Base-by-base conservation (phyloP, 345 rosid species). In the Camelina neglecta region DNA sequence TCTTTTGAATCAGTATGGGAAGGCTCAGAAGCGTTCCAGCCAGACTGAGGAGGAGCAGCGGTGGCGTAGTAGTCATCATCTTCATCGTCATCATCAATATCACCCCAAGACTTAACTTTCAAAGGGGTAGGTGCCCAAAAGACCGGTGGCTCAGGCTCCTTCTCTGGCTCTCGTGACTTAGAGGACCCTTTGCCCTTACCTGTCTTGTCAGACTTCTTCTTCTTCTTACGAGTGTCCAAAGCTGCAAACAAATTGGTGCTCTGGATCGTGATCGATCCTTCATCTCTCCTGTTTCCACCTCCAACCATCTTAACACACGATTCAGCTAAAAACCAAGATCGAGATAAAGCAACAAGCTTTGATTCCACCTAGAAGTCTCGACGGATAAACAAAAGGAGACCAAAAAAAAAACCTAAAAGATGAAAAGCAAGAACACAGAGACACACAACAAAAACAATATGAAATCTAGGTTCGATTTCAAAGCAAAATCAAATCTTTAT, bases 241-340 rank as follows among this genome's bases (percentile, higher is more conserved):
- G 91, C 91, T 1, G 88, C 88, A 60, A 87, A 87, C 78, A 85
- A 87, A 60, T 87, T 87, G 13, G 82, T 85, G 59, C 75, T 87
- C 80, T 82, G 85, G 36, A 83, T 84, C 80, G 75, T 81, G 56
- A 79, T 65, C 65, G 88, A 84, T 65, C 85, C 91, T 5, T 85
- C 88, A 12, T 74, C 83, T 81, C 85, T 82, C 79, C 75, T 80
- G 81, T 83, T 81, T 60, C 85, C 83, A 48, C 82, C 77, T 62
- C 87, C 91, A 57, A 76, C 86, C 76, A 77, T 85, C 81, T 84
- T 78, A 71, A 47, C 35, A 59, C 26, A n/a, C 64, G 66, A 57
- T 75, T 58, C 72, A 55, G 65, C 48, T n/a, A 4, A 26, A 50
- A 50, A 8, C 69, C 49, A 51, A 62, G 41, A 76, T 63, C 59